phyloP scores from a whole-genome alignment of 495 filamentous ascomycete species.

The Sporormia fimetaria region DNA sequence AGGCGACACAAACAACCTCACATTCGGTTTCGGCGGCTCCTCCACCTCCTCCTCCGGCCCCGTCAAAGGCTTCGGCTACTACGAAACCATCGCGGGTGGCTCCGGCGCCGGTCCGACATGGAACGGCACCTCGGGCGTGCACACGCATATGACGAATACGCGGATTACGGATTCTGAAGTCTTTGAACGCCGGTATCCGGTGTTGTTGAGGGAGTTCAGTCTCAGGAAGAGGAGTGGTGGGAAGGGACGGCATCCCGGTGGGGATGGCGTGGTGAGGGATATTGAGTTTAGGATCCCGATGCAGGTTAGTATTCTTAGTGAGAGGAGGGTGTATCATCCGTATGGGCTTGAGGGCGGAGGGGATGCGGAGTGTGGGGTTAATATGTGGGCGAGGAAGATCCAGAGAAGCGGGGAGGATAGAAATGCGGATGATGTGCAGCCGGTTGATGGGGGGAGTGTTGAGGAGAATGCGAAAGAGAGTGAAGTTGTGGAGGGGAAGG shows the following conservation, averaged over 20 bases:
- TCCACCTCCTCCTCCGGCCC: constrained; percentile 32
- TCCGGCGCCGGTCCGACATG: constrained; percentile 78
- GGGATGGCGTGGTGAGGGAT: constrained; percentile 83
- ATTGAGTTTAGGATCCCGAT: constrained; percentile 89
- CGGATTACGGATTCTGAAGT: constrained; percentile 92
- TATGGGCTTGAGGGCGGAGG: constrained; percentile 86
- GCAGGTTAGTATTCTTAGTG: constrained; percentile 79
- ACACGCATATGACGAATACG: constrained; percentile 99
- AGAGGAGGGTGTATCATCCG: constrained; percentile 74
- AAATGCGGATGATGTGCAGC: constrained; percentile 6
- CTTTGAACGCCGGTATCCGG: constrained; percentile 90
- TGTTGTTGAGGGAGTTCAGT: constrained; percentile 72
- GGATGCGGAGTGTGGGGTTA: constrained; percentile 66
- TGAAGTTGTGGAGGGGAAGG: constrained; percentile 24
- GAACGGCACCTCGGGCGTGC: constrained; percentile 82
- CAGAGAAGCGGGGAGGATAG: constrained; percentile 19
- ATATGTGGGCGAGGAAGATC: constrained; percentile 72
- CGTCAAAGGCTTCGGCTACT: constrained; percentile 78
- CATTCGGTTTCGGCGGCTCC: constrained; percentile 73
- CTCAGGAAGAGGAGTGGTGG: constrained; percentile 61
- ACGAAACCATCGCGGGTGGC: constrained; percentile 93
- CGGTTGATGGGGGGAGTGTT: constrained; percentile 1
- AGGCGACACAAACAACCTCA: constrained; percentile 87
- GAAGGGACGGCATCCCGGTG: constrained; percentile 63
- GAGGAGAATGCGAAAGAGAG: constrained; percentile 10